A percentile compares a stretch with the other conserved stretches of the same genome.
These are phyloP conservation scores for Avena insularis DNA, from an alignment of 176 grass and related monocot species.

Conservation along the genomic window DNA sequence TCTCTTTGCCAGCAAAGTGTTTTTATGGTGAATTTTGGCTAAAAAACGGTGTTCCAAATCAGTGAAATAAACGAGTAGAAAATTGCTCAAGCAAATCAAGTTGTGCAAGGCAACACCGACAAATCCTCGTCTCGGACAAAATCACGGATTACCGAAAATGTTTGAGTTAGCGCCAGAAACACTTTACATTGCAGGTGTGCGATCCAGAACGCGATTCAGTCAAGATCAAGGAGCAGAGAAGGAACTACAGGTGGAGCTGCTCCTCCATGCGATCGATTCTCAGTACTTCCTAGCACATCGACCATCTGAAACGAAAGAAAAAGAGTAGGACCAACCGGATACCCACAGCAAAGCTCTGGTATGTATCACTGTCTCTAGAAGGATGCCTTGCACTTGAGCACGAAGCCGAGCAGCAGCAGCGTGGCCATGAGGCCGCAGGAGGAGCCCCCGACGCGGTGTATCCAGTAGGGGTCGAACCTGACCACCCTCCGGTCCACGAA, in stretches of 20 bases:
- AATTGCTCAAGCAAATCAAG: background rate
- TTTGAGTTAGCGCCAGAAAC: background rate
- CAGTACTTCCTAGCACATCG: background rate
- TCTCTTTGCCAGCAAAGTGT: background rate
- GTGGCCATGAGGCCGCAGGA: conserved; percentile 79
- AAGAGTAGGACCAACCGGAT: no score
- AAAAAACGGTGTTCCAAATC: background rate
- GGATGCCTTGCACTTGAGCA: conserved; percentile 91
- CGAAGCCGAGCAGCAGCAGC: conserved; percentile 90
- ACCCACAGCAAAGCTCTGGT: background rate
- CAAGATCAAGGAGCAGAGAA: background rate
- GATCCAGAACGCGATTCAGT: background rate
- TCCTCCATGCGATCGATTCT: background rate
- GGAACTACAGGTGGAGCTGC: background rate
- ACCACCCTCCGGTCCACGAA: conserved; percentile 70
- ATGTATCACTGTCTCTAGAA: conserved; percentile 21
- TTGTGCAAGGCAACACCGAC: background rate
- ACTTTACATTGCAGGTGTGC: background rate
- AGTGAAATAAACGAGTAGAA: background rate
- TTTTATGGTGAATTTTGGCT: background rate
- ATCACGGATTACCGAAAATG: background rate
- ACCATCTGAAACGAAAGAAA: background rate
- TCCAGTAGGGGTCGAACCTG: conserved; percentile 97
- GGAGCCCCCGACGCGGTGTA: conserved; percentile 84
- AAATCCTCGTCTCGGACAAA: background rate